Conservation (phyloP, 2,329 filamentous ascomycete species). For the Trichophyton verrucosum region DNA sequence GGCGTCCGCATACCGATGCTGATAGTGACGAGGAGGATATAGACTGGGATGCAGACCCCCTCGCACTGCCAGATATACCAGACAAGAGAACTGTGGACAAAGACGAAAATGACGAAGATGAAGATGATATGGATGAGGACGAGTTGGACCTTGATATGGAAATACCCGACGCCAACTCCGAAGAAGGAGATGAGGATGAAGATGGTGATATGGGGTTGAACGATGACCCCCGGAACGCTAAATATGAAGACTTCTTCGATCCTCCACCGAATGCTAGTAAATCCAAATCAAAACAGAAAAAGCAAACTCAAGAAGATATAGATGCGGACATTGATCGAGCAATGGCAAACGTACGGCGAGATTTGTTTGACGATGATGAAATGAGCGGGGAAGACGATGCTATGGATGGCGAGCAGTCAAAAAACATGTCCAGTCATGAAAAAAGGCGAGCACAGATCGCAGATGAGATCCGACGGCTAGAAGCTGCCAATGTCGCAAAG, state of each 20-base stretch:
- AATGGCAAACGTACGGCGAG: constrained; percentile 75
- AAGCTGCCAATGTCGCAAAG: constrained; percentile 78
- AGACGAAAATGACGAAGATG: constrained; percentile 44
- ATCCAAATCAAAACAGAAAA: constrained; percentile 31
- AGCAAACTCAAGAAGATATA: background rate
- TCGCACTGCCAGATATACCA: constrained; percentile 31
- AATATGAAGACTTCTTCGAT: constrained; percentile 66
- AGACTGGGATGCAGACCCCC: constrained; percentile 74
- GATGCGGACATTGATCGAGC: constrained; percentile 58
- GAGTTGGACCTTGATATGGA: constrained; percentile 24
- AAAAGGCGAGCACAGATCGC: constrained; percentile 71
- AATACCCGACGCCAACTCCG: background rate
- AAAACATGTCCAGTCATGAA: constrained; percentile 60
- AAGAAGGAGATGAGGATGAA: constrained; percentile 21
- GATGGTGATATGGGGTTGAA: constrained; percentile 38
- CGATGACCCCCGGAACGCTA: constrained; percentile 39
- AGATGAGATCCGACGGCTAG: constrained; percentile 82
- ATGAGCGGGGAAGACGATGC: constrained; percentile 37
- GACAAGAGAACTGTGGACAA: constrained; percentile 35
- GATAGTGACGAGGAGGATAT: constrained; percentile 69
- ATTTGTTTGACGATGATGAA: constrained; percentile 69
- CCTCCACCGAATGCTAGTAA: constrained; percentile 57
- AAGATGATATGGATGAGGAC: constrained; percentile 63
- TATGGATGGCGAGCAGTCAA: constrained; percentile 47
- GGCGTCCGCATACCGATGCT: constrained; percentile 59